Evolutionary conservation across 1,284 basidiomycete genomes (phyloP).

Genomic region (Leccinum fuscescens): DNA sequence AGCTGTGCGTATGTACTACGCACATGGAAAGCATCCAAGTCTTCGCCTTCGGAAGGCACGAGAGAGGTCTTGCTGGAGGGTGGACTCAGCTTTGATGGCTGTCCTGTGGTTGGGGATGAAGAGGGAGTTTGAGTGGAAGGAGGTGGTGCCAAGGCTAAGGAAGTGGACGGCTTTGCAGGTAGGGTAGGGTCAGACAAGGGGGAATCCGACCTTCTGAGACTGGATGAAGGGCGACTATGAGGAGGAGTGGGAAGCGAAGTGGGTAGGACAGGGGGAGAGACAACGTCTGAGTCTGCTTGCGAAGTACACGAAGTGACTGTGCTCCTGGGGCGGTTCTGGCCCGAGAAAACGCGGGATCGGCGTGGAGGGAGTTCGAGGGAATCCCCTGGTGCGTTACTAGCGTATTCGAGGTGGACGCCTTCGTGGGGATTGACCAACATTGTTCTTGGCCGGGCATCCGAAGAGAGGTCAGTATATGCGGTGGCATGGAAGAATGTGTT

Average conservation of each 20-base stretch:
- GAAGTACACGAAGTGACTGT: slow-evolving; percentile 31
- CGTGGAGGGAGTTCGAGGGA: slow-evolving; percentile 28
- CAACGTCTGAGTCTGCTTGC: slow-evolving; percentile 17
- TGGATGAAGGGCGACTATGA: slow-evolving; percentile 33
- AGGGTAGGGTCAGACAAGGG: slow-evolving; percentile 22
- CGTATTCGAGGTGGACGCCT: slow-evolving; percentile 7
- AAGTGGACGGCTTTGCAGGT: slow-evolving; percentile 12
- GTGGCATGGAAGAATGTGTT: slow-evolving; percentile 25
- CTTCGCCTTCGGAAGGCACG: slow-evolving; percentile 73
- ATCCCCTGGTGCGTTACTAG: slow-evolving; percentile 9
- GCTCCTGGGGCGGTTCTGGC: slow-evolving; percentile 24
- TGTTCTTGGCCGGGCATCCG: slow-evolving; percentile 10
- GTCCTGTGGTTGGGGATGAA: slow-evolving; percentile 37
- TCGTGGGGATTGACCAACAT: slow-evolving; percentile 21
- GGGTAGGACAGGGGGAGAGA: slow-evolving; percentile 20
- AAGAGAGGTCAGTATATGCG: slow-evolving; percentile 14
- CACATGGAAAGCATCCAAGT: slow-evolving; percentile 83
- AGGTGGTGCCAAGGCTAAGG: slow-evolving; percentile 22
- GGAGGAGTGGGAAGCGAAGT: slow-evolving; percentile 33
- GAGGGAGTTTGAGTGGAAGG: slow-evolving; percentile 32
- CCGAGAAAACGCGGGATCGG: slow-evolving; percentile 25
- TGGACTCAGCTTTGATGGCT: slow-evolving; percentile 35
- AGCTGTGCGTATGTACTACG: slow-evolving; percentile 87
- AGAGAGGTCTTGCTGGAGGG: slow-evolving; percentile 57
- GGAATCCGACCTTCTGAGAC: slow-evolving; percentile 22